A percentile compares a stretch with the other conserved stretches of the same genome.
Conservation (phyloP, 495 filamentous ascomycete genomes). For the Aspergillus panamensis region DNA sequence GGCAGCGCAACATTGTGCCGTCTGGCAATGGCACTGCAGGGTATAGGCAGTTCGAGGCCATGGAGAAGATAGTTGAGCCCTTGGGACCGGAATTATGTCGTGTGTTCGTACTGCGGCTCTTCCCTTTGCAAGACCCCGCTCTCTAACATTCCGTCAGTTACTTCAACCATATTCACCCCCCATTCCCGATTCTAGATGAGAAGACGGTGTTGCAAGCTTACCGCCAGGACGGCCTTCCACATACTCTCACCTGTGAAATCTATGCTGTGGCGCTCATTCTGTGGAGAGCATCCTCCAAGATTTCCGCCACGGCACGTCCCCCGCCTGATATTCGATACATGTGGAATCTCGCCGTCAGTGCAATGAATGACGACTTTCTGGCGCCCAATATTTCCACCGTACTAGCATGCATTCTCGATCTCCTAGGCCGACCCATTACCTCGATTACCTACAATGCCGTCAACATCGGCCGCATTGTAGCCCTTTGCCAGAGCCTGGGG, state of each 20-base stretch:
- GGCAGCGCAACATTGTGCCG: constrained; percentile 2
- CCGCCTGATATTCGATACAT: constrained; percentile 8
- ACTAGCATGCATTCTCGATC: constrained; percentile 9
- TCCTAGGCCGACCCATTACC: constrained; percentile 8
- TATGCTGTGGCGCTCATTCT: constrained; percentile 6
- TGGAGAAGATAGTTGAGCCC: constrained; percentile 11
- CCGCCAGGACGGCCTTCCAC: constrained; percentile 6
- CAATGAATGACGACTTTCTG: constrained; percentile 12
- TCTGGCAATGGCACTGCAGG: constrained; percentile 9
- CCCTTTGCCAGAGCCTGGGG: constrained; percentile 6
- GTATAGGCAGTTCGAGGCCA: constrained; percentile 9
- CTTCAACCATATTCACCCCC: constrained; percentile 10
- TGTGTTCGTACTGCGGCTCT: not conserved
- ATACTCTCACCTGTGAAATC: constrained; percentile 9
- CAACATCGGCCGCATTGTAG: constrained; percentile 9
- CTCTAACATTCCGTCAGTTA: not conserved
- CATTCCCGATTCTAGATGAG: constrained; percentile 10
- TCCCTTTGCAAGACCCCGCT: not conserved
- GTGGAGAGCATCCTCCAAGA: constrained; percentile 4
- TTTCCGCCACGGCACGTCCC: not conserved
- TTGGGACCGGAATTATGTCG: constrained; percentile 6
- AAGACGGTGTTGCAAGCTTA: constrained; percentile 6
- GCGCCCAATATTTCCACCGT: constrained; percentile 8
- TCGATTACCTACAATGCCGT: constrained; percentile 11
- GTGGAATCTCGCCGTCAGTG: constrained; percentile 13